phyloP scores from a whole-genome alignment of 2,329 filamentous ascomycete genomes.

The Fusarium continuum region DNA sequence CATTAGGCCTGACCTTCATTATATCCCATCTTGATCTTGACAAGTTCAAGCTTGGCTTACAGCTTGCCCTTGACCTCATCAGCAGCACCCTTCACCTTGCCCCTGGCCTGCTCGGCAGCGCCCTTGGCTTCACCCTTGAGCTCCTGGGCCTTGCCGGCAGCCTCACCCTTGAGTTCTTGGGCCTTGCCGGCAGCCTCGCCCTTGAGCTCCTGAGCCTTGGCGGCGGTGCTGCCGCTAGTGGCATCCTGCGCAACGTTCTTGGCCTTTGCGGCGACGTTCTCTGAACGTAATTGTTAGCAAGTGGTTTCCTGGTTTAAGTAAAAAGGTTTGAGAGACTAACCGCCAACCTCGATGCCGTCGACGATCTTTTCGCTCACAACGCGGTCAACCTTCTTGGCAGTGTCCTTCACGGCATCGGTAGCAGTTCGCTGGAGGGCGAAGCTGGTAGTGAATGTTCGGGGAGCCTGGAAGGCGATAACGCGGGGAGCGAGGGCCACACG shows the following conservation, averaged over 20 bases:
- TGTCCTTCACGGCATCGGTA: constrained; percentile 66
- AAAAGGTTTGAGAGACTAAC: constrained; percentile 51
- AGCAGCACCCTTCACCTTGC: constrained; percentile 43
- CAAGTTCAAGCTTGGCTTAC: constrained; percentile 10
- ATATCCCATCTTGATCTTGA: background rate
- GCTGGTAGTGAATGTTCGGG: constrained; percentile 62
- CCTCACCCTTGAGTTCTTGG: constrained; percentile 53
- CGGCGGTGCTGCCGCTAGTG: constrained; percentile 44
- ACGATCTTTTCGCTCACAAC: constrained; percentile 69
- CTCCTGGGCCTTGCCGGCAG: constrained; percentile 53
- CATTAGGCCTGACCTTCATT: constrained; percentile 11
- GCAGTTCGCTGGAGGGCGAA: constrained; percentile 57
- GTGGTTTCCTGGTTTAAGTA: background rate
- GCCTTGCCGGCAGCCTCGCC: constrained; percentile 53
- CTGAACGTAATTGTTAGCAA: constrained; percentile 40
- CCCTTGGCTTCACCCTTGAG: constrained; percentile 57
- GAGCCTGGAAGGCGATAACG: constrained; percentile 51
- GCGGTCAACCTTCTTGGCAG: constrained; percentile 67
- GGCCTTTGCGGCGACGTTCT: constrained; percentile 56
- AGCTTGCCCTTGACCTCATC: constrained; percentile 36
- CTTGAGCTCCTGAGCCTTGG: constrained; percentile 48
- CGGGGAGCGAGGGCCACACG: constrained; percentile 54
- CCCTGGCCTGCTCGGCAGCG: constrained; percentile 49
- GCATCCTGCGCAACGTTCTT: constrained; percentile 55
- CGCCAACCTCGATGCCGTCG: constrained; percentile 66